Conservation (phyloP, 768 basidiomycete genomes). For the Dioszegia crocea region DNA sequence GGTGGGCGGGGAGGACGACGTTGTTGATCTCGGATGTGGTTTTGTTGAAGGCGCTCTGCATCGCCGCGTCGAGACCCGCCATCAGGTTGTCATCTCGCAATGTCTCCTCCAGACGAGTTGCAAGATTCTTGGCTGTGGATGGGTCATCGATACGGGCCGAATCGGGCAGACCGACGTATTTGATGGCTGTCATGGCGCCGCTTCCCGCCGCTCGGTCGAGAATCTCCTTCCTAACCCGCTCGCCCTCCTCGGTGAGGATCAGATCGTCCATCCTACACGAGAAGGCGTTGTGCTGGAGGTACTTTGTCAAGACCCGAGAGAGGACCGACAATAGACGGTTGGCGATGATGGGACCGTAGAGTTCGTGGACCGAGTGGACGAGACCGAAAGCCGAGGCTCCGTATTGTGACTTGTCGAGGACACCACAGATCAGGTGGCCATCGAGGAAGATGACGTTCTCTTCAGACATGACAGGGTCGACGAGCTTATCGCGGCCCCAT, state of each 20-base stretch:
- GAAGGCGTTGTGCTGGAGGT: constrained; percentile 92
- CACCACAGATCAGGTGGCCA: constrained; percentile 86
- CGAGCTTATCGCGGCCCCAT: constrained; percentile 56
- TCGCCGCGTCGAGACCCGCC: constrained; percentile 76
- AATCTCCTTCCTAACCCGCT: constrained; percentile 64
- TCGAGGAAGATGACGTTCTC: constrained; percentile 90
- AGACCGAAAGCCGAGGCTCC: constrained; percentile 94
- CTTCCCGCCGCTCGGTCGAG: constrained; percentile 64
- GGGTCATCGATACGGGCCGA: constrained; percentile 51
- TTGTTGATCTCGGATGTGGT: constrained; percentile 88
- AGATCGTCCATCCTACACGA: constrained; percentile 99
- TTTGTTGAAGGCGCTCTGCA: constrained; percentile 56
- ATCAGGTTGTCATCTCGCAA: constrained; percentile 93
- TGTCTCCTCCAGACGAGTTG: constrained; percentile 75
- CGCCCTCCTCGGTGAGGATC: constrained; percentile 76
- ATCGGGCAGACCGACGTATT: constrained; percentile 58
- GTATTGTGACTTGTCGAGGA: constrained; percentile 95
- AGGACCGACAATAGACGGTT: constrained; percentile 89
- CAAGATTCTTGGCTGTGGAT: constrained; percentile 47
- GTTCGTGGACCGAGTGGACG: constrained; percentile 92
- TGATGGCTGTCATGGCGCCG: constrained; percentile 82
- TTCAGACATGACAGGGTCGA: constrained; percentile 61
- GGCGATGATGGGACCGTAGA: constrained; percentile 84
- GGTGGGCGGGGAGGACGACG: constrained; percentile 74
- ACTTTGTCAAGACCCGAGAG: constrained; percentile 92